phyloP scores from a whole-genome alignment of 1,139 yeast species.

The Sugiyamaella japonica region DNA sequence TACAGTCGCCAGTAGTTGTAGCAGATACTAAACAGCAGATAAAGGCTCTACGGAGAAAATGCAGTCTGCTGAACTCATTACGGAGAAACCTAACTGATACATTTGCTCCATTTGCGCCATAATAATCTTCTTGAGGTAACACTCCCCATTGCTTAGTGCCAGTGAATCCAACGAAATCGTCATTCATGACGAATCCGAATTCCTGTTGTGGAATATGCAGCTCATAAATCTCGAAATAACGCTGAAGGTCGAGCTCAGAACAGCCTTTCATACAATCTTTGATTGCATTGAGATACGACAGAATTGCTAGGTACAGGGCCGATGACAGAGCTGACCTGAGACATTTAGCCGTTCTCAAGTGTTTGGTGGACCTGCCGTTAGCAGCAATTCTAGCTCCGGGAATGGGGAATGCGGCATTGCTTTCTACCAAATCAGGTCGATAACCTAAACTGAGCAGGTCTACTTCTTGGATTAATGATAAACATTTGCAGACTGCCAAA shows the following conservation, averaged over 20 bases:
- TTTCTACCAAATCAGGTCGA: constrained; percentile 31
- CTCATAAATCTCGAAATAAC: constrained; percentile 47
- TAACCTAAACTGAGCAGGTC: constrained; percentile 42
- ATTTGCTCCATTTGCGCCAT: constrained; percentile 36
- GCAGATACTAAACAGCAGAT: constrained; percentile 46
- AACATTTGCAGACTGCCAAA: constrained; percentile 35
- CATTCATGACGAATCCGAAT: constrained; percentile 26
- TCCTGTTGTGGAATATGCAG: constrained; percentile 26
- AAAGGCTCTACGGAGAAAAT: constrained; percentile 43
- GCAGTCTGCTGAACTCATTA: constrained; percentile 41
- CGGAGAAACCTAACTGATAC: constrained; percentile 34
- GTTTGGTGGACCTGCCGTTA: constrained; percentile 18
- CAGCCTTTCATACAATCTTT: constrained; percentile 36
- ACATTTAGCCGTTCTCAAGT: constrained; percentile 30
- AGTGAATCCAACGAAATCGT: constrained; percentile 27
- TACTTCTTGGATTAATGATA: constrained; percentile 41
- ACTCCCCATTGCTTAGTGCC: constrained; percentile 1
- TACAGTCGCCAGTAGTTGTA: constrained; percentile 35
- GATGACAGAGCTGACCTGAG: constrained; percentile 38
- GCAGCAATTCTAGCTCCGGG: constrained; percentile 25
- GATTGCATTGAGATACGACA: constrained; percentile 35
- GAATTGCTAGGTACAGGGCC: constrained; percentile 33
- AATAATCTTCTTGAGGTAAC: constrained; percentile 22
- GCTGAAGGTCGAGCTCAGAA: constrained; percentile 41
- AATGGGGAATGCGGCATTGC: constrained; percentile 12